Evolutionary conservation across 1,139 yeast genomes (phyloP), one percentile per base, ranked within the genome.

Genomic region (Pichia sp.): DNA sequence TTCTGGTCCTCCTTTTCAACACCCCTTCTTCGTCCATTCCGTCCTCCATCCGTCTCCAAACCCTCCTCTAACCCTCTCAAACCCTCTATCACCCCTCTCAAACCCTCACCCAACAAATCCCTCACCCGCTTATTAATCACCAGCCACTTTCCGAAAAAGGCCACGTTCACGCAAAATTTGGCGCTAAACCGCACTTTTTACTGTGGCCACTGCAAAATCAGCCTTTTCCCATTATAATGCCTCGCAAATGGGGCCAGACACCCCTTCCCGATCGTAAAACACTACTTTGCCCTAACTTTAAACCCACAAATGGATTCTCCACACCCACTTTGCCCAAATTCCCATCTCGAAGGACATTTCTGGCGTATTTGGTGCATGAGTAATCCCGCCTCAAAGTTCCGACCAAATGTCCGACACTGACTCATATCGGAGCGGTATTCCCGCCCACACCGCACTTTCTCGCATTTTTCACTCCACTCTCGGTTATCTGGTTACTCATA

Each of bases 1-100:
- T 31, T 19, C 10, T 38, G 40, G 22, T 15, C 33, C 40, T 15
- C 40, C 33, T 38, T 38, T 38, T 27, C 22, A 27, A 8, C 17
- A 21, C 21, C 22, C 4, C 24, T 7, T 15, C 33, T 19, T 27
- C 22, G 11, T 27, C 19, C n/a, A 10, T 31, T 14, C 17, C 4
- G 19, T 28, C 15, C 6, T 24, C 15, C 19, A 9, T 22, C 5
- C 22, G 11, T 27, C 21, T 20, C 4, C 4, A 3, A 12, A 14
- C 19, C 21, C 15, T 31, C 24, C 4, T 22, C 5, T 21, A 38
- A 38, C 40, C 40, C 40, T 38, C 40, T n/a, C n/a, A 20, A 11
- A 10, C 14, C 14, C 33, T 14, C 14, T 24, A 10, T 24, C 22
- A 27, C 40, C 40, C 17, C 22, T 19, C 19, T 15, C 28, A 12